A percentile compares a stretch with the other conserved stretches of the same genome.
phyloP scores from a whole-genome alignment of 495 filamentous ascomycete species.

The Penicillium atrosanguineum region DNA sequence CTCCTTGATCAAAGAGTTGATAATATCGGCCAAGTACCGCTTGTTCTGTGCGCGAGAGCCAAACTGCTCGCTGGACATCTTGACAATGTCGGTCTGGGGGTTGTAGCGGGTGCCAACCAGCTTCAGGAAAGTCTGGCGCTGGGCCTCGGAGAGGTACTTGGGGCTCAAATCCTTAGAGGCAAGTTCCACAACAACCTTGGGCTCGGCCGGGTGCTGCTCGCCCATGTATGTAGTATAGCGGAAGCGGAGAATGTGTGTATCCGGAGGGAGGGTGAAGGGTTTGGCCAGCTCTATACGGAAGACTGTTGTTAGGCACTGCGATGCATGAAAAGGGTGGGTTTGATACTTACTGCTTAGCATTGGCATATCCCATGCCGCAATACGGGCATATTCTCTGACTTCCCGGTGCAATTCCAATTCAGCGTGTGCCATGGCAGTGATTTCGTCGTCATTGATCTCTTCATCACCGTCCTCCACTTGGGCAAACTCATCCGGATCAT shows the following conservation, averaged over 20 bases:
- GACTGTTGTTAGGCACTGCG: conserved; percentile 20
- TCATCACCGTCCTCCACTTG: conserved; percentile 59
- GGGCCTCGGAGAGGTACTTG: conserved; percentile 56
- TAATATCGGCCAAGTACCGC: conserved; percentile 77
- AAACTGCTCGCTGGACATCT: conserved; percentile 90
- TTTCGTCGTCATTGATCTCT: conserved; percentile 73
- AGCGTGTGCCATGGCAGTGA: conserved; percentile 73
- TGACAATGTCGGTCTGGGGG: conserved; percentile 75
- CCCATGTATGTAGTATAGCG: conserved; percentile 97
- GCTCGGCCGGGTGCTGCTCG: conserved; percentile 84
- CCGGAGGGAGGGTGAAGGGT: conserved; percentile 69
- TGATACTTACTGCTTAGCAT: conserved; percentile 72
- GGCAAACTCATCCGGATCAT: conserved; percentile 50
- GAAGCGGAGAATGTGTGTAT: conserved; percentile 73
- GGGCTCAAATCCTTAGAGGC: conserved; percentile 62
- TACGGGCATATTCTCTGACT: conserved; percentile 79
- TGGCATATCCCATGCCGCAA: conserved; percentile 96
- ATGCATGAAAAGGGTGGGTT: background rate
- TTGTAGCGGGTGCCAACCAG: conserved; percentile 87
- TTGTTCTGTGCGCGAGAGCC: conserved; percentile 92
- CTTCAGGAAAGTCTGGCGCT: conserved; percentile 82
- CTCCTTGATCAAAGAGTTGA: conserved; percentile 69
- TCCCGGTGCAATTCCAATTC: conserved; percentile 90
- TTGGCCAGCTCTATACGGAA: conserved; percentile 65
- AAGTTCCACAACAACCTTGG: conserved; percentile 93